These are phyloP conservation scores for Apophysomyces sp. DNA, from an alignment of 371 early-diverging fungal genomes.

Conservation along the genomic window DNA sequence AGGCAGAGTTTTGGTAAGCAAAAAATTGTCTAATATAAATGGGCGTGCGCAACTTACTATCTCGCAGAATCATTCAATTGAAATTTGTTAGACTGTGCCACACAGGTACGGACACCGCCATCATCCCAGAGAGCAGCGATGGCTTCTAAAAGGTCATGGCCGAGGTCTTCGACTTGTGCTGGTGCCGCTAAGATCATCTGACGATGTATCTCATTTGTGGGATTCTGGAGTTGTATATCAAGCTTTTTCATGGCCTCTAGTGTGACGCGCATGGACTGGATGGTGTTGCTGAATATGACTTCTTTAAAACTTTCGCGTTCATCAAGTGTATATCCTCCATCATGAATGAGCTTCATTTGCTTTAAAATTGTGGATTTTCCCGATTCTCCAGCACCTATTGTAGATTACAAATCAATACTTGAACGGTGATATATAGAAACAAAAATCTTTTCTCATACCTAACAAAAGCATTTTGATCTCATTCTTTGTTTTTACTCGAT, in stretches of 20 bases:
- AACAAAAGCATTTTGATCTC: slow-evolving; percentile 96
- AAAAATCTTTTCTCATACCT: slow-evolving; percentile 49
- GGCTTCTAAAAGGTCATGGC: slow-evolving; percentile 67
- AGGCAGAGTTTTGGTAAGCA: slow-evolving; percentile 2
- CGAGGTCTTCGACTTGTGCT: slow-evolving; percentile 63
- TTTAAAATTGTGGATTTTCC: slow-evolving; percentile 96
- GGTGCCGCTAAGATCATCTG: slow-evolving; percentile 58
- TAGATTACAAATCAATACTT: neutral
- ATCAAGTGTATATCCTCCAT: slow-evolving; percentile 81
- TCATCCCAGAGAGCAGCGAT: slow-evolving; percentile 79
- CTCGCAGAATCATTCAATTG: slow-evolving; percentile 85
- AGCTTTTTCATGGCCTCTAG: slow-evolving; percentile 85
- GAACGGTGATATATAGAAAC: neutral
- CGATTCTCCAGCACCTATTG: slow-evolving; percentile 94
- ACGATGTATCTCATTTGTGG: slow-evolving; percentile 60
- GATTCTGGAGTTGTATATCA: slow-evolving; percentile 62
- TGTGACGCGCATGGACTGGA: slow-evolving; percentile 89
- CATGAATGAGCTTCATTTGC: slow-evolving; percentile 96
- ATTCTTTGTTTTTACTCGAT: slow-evolving; percentile 72
- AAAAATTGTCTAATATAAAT: neutral
- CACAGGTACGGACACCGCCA: slow-evolving; percentile 73
- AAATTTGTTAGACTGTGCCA: slow-evolving; percentile 73
- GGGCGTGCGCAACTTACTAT: slow-evolving; percentile 57
- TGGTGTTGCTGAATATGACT: slow-evolving; percentile 88
- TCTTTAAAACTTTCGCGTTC: slow-evolving; percentile 89